Conservation (phyloP, 1,284 basidiomycete genomes). For the Ceratobasidium theobromae region DNA sequence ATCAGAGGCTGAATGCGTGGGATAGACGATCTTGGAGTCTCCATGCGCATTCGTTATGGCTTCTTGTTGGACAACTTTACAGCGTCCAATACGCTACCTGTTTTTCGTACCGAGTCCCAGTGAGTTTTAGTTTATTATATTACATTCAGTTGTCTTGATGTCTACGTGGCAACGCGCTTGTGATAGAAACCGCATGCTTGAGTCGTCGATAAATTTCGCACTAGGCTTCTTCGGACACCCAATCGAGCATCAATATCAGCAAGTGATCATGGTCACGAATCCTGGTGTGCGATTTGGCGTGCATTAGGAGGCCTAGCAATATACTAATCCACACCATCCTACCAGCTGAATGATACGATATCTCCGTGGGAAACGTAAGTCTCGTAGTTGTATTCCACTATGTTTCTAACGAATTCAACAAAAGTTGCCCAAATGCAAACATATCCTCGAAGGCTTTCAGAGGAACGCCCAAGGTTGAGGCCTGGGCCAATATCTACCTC, state of each 20-base stretch:
- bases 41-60: conserved; percentile 39
- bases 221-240: conserved; percentile 87
- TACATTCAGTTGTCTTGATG: neutral
- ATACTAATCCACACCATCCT: neutral
- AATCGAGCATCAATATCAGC: conserved; percentile 72
- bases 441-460: conserved; percentile 55
- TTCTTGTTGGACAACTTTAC: conserved; percentile 68
- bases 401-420: neutral
- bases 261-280: conserved; percentile 77
- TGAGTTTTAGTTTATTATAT: conserved; percentile 46
- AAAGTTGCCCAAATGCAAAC: conserved; percentile 63
- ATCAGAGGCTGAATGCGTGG: neutral
- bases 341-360: conserved; percentile 66
- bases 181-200: conserved; percentile 75
- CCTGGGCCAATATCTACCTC: conserved; percentile 44
- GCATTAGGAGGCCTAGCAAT: neutral
- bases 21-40: conserved; percentile 34
- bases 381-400: neutral
- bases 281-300: conserved; percentile 42
- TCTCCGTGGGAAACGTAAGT: conserved; percentile 68
- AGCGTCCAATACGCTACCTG: conserved; percentile 59
- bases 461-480: conserved; percentile 55
- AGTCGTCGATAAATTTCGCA: conserved; percentile 81
- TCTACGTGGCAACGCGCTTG: neutral
- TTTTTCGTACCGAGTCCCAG: conserved; percentile 88